These are phyloP conservation scores for Cokeromyces recurvatus DNA, from an alignment of 371 early-diverging fungal genomes.

Conservation along the genomic window DNA sequence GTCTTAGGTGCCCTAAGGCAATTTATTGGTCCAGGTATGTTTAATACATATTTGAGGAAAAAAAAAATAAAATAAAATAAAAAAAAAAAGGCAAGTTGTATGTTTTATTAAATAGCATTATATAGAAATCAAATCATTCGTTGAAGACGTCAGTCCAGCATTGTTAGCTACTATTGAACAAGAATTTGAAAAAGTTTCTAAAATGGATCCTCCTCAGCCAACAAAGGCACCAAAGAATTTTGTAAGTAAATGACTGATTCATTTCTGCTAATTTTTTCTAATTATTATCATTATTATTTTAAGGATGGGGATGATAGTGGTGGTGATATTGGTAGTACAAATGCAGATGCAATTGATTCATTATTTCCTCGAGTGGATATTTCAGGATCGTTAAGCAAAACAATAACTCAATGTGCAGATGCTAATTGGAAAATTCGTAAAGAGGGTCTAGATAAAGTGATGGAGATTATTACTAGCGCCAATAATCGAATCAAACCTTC, in stretches of 20 bases:
- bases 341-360: constrained; percentile 69
- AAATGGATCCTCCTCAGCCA: constrained; percentile 73
- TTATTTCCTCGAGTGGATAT: constrained; percentile 88
- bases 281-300: neutral
- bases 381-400: constrained; percentile 37
- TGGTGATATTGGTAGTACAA: constrained; percentile 19
- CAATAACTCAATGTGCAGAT: constrained; percentile 65
- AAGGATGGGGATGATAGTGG: constrained; percentile 13
- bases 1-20: constrained; percentile 78
- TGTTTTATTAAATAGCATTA: too few species aligned
- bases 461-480: constrained; percentile 63
- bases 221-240: constrained; percentile 35
- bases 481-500: constrained; percentile 84
- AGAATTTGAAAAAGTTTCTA: constrained; percentile 87
- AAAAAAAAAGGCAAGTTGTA: constrained; percentile 48
- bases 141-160: constrained; percentile 83
- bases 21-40: constrained; percentile 84
- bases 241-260: constrained; percentile 5
- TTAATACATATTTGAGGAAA: too few species aligned
- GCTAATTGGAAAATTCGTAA: constrained; percentile 94
- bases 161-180: constrained; percentile 79
- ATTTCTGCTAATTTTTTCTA: neutral
- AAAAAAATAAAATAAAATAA: too few species aligned
- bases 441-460: constrained; percentile 84
- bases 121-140: constrained; percentile 61